These are phyloP conservation scores for Verticillium alfalfae DNA, from an alignment of 2,329 filamentous ascomycete genomes.

Conservation along the genomic window DNA sequence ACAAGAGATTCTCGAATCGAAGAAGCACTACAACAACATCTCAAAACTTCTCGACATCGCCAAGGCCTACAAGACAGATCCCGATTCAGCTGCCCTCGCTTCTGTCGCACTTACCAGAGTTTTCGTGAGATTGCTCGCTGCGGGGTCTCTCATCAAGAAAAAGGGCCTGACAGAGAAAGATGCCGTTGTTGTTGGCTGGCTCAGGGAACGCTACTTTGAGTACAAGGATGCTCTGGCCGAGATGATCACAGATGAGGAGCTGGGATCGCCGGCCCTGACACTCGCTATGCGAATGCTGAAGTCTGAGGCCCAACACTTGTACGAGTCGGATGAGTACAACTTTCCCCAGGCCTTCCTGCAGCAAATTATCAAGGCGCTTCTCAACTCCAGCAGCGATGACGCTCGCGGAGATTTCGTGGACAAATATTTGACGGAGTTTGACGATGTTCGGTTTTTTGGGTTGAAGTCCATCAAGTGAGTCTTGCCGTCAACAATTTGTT, in stretches of 20 bases:
- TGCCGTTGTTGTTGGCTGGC: slow-evolving; percentile 67
- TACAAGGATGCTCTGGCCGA: slow-evolving; percentile 60
- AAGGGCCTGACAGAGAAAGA: slow-evolving; percentile 68
- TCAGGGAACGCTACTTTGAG: slow-evolving; percentile 68
- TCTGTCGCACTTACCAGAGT: slow-evolving; percentile 79
- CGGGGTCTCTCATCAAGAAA: slow-evolving; percentile 63
- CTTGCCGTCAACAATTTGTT: background rate
- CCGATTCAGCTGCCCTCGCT: slow-evolving; percentile 59
- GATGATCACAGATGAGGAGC: slow-evolving; percentile 56
- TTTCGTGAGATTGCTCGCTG: slow-evolving; percentile 74
- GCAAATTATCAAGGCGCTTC: slow-evolving; percentile 56
- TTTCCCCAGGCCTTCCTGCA: slow-evolving; percentile 67
- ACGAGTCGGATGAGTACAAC: slow-evolving; percentile 55
- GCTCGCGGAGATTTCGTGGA: slow-evolving; percentile 69
- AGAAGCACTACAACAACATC: slow-evolving; percentile 90
- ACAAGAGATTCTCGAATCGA: slow-evolving; percentile 75
- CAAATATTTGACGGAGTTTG: slow-evolving; percentile 72
- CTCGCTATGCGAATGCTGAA: slow-evolving; percentile 81
- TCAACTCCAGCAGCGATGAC: slow-evolving; percentile 52
- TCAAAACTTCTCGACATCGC: slow-evolving; percentile 57
- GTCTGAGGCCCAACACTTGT: slow-evolving; percentile 63
- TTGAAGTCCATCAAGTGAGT: slow-evolving; percentile 69
- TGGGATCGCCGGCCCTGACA: slow-evolving; percentile 68
- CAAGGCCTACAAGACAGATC: slow-evolving; percentile 41
- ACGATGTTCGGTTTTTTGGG: slow-evolving; percentile 81